Evolutionary conservation across 495 filamentous ascomycete species (phyloP), one percentile per base, ranked within the genome.

Genomic region (Cercophora newfieldiana): DNA sequence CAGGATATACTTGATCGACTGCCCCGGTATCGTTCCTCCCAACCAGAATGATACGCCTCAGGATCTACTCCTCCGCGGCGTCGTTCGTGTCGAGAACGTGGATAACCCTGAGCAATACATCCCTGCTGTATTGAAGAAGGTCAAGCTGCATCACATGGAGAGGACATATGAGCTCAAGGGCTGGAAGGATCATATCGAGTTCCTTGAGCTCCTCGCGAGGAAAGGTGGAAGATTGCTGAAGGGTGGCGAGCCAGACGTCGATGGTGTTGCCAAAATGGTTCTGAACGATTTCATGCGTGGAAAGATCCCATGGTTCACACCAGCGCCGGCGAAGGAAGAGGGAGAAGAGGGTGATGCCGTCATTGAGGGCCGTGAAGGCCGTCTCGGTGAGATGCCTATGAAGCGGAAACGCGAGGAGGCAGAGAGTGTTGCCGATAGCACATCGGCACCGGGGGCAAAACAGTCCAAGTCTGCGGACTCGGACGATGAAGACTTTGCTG

Each of bases 91-190:
- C 3, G 96, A 98, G 77, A 97, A 96, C 66, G 93, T 99, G 1
- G 88, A 97, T 57, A 90, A 97, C 69, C 95, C 95, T 0, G 92
- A 94, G 70, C 96, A 98, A 68, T 99, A 99, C 74, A 92, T 98
- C 59, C 87, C 90, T 1, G 92, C 91, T 26, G 86, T 97, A 7
- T 79, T 99, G 59, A 82, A 80, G 26, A 90, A 86, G 63, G 92
- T 94, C 30, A 92, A 96, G 77, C 83, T 85, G 10, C 91, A 91
- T 37, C 94, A 99, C 74, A 84, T 99, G 68, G 92, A 98, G 76
- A 85, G 93, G 63, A 98, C 95, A 3, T 99, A 99, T 69, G 91
- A 94, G 57, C 79, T 98, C 33, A 91, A 87, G 71, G 87, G 87
- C 10, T 93, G 86, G 78, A 83, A 85, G 7, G 83, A 91, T 69